Evolutionary conservation across 176 grass and related monocot species (phyloP).

Genomic region (Bothriochloa decipiens): DNA sequence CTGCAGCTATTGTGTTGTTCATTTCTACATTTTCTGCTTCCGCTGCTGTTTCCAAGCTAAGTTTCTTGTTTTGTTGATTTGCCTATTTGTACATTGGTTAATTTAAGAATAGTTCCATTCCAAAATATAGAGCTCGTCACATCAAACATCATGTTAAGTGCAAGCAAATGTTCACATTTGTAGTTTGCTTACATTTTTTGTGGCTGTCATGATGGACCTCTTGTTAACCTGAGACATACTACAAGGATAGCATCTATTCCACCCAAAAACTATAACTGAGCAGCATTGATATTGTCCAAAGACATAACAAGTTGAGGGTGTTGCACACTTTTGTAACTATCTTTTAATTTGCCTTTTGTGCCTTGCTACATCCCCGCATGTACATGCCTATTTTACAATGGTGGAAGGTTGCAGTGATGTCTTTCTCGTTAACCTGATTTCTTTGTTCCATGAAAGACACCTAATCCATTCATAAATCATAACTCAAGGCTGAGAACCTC

Average conservation of each 20-base stretch:
- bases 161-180: not conserved
- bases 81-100: not conserved
- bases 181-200: not conserved
- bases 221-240: slow-evolving; percentile 57
- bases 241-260: slow-evolving; percentile 34
- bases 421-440: slow-evolving; percentile 56
- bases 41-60: not conserved
- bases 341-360: not conserved
- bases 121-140: not conserved
- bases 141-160: not conserved
- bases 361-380: not conserved
- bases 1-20: not conserved
- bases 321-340: not conserved
- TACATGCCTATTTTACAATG: not conserved
- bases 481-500: slow-evolving; percentile 40
- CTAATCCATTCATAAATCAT: slow-evolving; percentile 45
- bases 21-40: not conserved
- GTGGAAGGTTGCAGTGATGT: slow-evolving; percentile 43
- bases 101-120: not conserved
- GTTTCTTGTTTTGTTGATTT: not conserved
- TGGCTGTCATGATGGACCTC: slow-evolving; percentile 51
- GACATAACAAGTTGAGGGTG: not conserved
- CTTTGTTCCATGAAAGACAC: slow-evolving; percentile 40
- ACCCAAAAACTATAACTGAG: slow-evolving; percentile 16
- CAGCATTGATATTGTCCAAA: not conserved